Percentiles rank a stretch among this genome's conserved stretches.
phyloP scores from a whole-genome alignment of 208 protist genomes.

The Trypanosoma lewisi region DNA sequence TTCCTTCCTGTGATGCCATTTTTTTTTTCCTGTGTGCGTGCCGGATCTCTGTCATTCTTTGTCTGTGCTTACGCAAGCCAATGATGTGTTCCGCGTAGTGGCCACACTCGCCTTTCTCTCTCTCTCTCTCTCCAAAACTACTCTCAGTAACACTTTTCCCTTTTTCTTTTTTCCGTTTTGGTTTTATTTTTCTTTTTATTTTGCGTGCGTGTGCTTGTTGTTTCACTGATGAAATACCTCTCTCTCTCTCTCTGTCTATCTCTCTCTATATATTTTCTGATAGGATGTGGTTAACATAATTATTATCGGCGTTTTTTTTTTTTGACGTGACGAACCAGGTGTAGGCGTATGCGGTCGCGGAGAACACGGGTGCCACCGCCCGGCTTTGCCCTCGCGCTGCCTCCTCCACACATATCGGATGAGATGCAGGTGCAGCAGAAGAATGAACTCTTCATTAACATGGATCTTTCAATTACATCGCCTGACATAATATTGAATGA shows the following conservation, averaged over 20 bases:
- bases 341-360: constrained; percentile 41
- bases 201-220: constrained; percentile 8
- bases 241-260: too few relatives aligned
- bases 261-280: too few relatives aligned
- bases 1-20: constrained; percentile 12
- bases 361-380: constrained; percentile 31
- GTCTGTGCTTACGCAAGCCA: neutral
- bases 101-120: too few relatives aligned
- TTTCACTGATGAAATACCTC: too few relatives aligned
- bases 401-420: constrained; percentile 32
- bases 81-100: neutral
- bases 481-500: constrained; percentile 66
- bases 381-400: constrained; percentile 52
- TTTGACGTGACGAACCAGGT: neutral
- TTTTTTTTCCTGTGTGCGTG: constrained; percentile 8
- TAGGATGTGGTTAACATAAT: too few relatives aligned
- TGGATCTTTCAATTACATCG: constrained; percentile 68
- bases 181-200: constrained; percentile 10
- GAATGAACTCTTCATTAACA: constrained; percentile 75
- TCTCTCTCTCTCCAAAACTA: too few relatives aligned
- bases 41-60: constrained; percentile 12
- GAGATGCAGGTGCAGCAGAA: constrained; percentile 71
- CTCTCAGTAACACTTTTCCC: too few relatives aligned
- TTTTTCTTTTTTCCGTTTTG: too few relatives aligned
- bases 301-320: neutral